Evolutionary conservation across 495 filamentous ascomycete genomes (phyloP).

Genomic region (Aspergillus haitiensis): DNA sequence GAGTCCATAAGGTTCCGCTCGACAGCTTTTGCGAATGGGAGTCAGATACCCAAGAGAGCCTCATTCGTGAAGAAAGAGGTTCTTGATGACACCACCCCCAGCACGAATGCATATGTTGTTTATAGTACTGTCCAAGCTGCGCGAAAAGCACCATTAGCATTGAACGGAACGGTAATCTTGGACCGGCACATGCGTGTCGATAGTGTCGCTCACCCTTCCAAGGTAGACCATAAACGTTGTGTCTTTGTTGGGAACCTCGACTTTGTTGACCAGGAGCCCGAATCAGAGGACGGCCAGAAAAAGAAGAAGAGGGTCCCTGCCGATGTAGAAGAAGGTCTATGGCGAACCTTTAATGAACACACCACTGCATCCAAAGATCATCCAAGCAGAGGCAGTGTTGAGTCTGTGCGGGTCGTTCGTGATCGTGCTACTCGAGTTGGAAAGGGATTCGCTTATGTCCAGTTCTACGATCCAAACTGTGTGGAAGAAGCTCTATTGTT

Average conservation of each 20-base stretch:
- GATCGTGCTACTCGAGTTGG: conserved; percentile 88
- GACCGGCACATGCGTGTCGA: conserved; percentile 90
- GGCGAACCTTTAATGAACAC: conserved; percentile 71
- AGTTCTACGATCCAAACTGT: conserved; percentile 84
- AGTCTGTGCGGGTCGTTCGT: conserved; percentile 91
- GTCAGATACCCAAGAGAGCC: conserved; percentile 82
- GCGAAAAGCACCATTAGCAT: conserved; percentile 67
- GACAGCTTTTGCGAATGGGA: conserved; percentile 69
- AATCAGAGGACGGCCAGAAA: conserved; percentile 53
- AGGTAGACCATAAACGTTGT: conserved; percentile 80
- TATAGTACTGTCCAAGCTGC: conserved; percentile 72
- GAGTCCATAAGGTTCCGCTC: conserved; percentile 93
- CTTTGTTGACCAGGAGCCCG: conserved; percentile 83
- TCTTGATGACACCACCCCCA: conserved; percentile 84
- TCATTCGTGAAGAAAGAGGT: conserved; percentile 80
- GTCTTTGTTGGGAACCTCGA: conserved; percentile 97
- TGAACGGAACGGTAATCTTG: conserved; percentile 83
- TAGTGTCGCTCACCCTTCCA: conserved; percentile 80
- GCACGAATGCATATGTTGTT: conserved; percentile 92
- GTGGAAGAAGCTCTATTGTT: conserved; percentile 86
- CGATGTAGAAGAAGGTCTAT: conserved; percentile 93
- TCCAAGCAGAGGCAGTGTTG: conserved; percentile 67
- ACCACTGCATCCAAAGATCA: conserved; percentile 47
- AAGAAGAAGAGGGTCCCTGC: conserved; percentile 70
- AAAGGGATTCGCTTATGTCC: conserved; percentile 97